A percentile compares a stretch with the other conserved stretches of the same genome.
phyloP scores from a whole-genome alignment of 1,139 yeast genomes.

The Nakaseomyces uthaithaninus region DNA sequence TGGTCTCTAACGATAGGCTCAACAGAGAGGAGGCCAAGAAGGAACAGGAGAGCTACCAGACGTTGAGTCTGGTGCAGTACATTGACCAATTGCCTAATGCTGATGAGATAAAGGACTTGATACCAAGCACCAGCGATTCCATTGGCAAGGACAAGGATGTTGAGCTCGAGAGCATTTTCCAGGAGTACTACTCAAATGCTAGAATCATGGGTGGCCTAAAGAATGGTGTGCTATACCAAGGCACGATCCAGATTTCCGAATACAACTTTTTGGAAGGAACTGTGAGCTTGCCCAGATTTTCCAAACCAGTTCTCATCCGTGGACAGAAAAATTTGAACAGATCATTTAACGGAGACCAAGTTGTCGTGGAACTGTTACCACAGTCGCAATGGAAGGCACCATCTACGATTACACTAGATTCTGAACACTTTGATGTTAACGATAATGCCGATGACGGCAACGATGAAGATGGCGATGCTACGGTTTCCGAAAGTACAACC shows the following conservation, averaged over 20 bases:
- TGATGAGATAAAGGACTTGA: constrained; percentile 69
- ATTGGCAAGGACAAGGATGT: constrained; percentile 11
- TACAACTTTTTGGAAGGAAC: constrained; percentile 88
- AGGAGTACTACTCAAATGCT: constrained; percentile 72
- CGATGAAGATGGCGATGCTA: constrained; percentile 32
- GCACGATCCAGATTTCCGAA: constrained; percentile 68
- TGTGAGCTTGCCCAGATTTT: constrained; percentile 62
- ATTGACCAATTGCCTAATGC: constrained; percentile 65
- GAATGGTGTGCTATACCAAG: constrained; percentile 82
- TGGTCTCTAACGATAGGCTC: constrained; percentile 71
- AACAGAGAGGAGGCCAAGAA: constrained; percentile 51
- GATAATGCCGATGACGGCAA: constrained; percentile 53
- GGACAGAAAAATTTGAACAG: constrained; percentile 85
- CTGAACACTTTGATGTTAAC: constrained; percentile 52
- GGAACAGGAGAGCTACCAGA: constrained; percentile 37
- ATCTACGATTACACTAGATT: constrained; percentile 70
- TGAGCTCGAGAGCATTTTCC: constrained; percentile 42
- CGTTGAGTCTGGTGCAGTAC: constrained; percentile 45
- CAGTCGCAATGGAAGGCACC: constrained; percentile 84
- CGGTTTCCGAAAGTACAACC: constrained; percentile 22
- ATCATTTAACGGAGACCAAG: constrained; percentile 86
- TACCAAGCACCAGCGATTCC: constrained; percentile 42
- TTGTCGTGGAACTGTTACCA: constrained; percentile 84
- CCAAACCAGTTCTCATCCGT: constrained; percentile 70
- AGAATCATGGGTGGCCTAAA: constrained; percentile 85